Evolutionary conservation across 192 early-diverging fungal species (phyloP), one percentile per base, ranked within the genome.

Genomic region (Podila horticola): DNA sequence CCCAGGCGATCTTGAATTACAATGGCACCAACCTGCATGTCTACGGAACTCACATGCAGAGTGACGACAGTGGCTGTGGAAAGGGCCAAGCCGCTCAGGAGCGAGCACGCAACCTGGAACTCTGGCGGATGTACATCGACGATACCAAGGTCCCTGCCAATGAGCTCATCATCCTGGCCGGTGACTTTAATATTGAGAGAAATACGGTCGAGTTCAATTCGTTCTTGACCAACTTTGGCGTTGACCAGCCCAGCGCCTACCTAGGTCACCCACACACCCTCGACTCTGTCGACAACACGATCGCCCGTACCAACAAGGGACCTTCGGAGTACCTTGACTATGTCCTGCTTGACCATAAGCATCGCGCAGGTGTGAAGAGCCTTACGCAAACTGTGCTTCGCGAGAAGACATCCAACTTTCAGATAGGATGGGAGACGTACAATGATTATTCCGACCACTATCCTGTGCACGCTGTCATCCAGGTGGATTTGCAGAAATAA

Each of bases 31-130:
- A 72, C n/a, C 9, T 81, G 52, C 77, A 81, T 50, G 62, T 81
- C 45, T 81, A 73, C 49, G 77, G 77, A 24, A 81, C 77, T 36
- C 77, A 81, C 17, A 67, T 67, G 38, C 77, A 81, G 49, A 81
- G 77, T 15, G 71, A 81, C 49, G 77, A 72, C 36, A 31, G 28
- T 0, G 17, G 17, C 7, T 81, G 77, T 55, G 12, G 34, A 1
- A 41, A 33, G 30, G 71, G 71, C 45, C 55, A 73, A 36, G 77
- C 77, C 20, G 71, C 71, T 11, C 31, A 34, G 7, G 36, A 48
- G 55, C 65, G 77, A 36, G 62, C 13, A 41, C 17, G 24, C 17
- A 50, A 59, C 26, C 22, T 72, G 15, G 69, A 68, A 34, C n/a
- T 51, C 22, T 72, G 69, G 77, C 70, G 67, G 9, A 28, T 28